Evolutionary conservation across 106 monocot genomes (phyloP).

Genomic region (Dioscorea zingiberensis): DNA sequence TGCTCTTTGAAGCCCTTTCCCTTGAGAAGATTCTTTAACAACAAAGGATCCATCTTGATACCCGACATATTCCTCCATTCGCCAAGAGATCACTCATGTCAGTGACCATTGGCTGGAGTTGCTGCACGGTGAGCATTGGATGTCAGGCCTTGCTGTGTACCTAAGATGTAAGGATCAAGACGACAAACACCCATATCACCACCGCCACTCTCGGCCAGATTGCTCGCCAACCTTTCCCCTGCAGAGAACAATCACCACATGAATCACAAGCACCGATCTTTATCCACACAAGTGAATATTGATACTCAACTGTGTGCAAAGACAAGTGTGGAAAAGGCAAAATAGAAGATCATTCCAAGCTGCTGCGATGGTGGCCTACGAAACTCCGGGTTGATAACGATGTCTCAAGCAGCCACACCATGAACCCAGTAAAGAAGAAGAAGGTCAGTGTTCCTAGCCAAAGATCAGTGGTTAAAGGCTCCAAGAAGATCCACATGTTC

Average conservation of each 20-base stretch:
- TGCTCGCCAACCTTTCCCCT: conserved; percentile 54
- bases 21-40: not conserved
- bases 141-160: conserved; percentile 63
- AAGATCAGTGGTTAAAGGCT: conserved; percentile 20
- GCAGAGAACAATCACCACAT: not conserved
- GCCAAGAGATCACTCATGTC: conserved; percentile 36
- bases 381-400: conserved; percentile 25
- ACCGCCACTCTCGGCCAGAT: conserved; percentile 44
- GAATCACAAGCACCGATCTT: not conserved
- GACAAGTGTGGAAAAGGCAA: conserved; percentile 29
- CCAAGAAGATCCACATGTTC: conserved; percentile 21
- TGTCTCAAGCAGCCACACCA: conserved; percentile 36
- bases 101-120: conserved; percentile 44
- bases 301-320: conserved; percentile 27
- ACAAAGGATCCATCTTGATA: conserved; percentile 50
- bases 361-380: conserved; percentile 11
- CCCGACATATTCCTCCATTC: conserved; percentile 29
- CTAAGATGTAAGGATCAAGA: conserved; percentile 56
- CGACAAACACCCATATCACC: conserved; percentile 64
- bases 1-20: not conserved
- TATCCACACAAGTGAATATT: not conserved
- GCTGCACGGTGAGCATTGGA: conserved; percentile 57
- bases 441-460: conserved; percentile 23
- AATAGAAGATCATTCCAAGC: conserved; percentile 25
- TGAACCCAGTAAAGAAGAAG: conserved; percentile 26